These are phyloP conservation scores for Exophiala phaeomuriformis DNA, from an alignment of 2,329 filamentous ascomycete genomes.

Conservation along the genomic window DNA sequence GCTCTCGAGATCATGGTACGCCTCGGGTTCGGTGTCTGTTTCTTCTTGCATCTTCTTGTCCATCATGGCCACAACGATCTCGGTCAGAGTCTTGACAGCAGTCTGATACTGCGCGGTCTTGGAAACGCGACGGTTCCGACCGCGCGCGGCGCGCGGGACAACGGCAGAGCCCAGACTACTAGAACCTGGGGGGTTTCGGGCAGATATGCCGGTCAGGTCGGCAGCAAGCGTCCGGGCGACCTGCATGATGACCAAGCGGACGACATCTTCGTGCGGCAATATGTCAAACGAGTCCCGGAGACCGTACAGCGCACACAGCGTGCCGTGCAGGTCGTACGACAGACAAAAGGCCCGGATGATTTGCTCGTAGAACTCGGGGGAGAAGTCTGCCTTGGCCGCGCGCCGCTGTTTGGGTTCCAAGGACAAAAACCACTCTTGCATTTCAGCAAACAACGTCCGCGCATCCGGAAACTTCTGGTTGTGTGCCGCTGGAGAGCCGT, in stretches of 20 bases:
- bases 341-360: conserved; percentile 48
- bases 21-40: conserved; percentile 24
- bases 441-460: conserved; percentile 42
- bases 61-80: conserved; percentile 43
- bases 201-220: conserved; percentile 9
- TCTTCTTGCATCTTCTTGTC: conserved; percentile 33
- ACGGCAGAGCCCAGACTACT: conserved; percentile 2
- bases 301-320: conserved; percentile 44
- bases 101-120: conserved; percentile 29
- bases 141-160: conserved; percentile 17
- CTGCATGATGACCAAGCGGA: conserved; percentile 44
- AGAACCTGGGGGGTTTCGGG: too few species aligned
- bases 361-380: conserved; percentile 45
- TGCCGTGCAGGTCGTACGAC: conserved; percentile 43
- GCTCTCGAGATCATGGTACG: conserved; percentile 30
- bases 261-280: conserved; percentile 42
- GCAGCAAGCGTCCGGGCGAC: conserved; percentile 40
- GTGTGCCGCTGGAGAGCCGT: conserved; percentile 45
- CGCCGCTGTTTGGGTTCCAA: conserved; percentile 31
- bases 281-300: conserved; percentile 40
- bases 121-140: conserved; percentile 5
- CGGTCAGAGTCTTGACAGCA: conserved; percentile 39
- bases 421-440: conserved; percentile 41
- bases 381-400: conserved; percentile 34
- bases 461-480: conserved; percentile 40